Conservation (phyloP, 75 land plant species). For the Cunninghamia lanceolata region DNA sequence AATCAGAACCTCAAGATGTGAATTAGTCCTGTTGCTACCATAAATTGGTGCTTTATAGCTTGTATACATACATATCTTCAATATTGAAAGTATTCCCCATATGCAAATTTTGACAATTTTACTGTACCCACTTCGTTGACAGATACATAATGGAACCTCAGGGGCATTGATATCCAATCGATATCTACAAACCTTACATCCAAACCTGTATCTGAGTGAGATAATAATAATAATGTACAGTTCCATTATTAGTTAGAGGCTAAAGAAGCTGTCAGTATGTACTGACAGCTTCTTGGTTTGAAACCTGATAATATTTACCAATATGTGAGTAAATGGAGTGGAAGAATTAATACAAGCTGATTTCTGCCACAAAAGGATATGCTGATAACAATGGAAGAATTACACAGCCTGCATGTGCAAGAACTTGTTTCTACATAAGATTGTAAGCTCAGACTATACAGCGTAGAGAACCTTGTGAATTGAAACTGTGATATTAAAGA, state of each 20-base stretch:
- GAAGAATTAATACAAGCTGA: not conserved
- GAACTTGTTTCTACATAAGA: not conserved
- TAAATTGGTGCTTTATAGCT: not conserved
- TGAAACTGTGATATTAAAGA: not conserved
- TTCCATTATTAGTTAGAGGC: not conserved
- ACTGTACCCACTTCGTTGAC: not conserved
- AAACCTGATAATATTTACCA: not conserved
- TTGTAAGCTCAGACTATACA: not conserved
- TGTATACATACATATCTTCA: not conserved
- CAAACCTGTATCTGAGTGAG: not conserved
- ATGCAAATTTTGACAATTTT: not conserved
- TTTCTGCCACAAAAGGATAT: not conserved
- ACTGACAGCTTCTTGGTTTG: not conserved
- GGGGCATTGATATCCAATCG: not conserved
- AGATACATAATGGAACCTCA: not conserved
- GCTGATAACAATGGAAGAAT: not conserved
- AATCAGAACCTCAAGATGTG: not conserved
- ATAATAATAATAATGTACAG: not conserved
- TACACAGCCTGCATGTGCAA: slow-evolving; percentile 1
- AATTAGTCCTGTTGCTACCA: not conserved
- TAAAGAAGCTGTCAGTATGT: not conserved
- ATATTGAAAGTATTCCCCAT: not conserved
- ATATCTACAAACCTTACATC: not conserved
- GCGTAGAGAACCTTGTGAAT: not conserved
- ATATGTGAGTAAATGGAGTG: not conserved